phyloP scores from a whole-genome alignment of 2,329 filamentous ascomycete genomes.

The Fusarium torulosum region DNA sequence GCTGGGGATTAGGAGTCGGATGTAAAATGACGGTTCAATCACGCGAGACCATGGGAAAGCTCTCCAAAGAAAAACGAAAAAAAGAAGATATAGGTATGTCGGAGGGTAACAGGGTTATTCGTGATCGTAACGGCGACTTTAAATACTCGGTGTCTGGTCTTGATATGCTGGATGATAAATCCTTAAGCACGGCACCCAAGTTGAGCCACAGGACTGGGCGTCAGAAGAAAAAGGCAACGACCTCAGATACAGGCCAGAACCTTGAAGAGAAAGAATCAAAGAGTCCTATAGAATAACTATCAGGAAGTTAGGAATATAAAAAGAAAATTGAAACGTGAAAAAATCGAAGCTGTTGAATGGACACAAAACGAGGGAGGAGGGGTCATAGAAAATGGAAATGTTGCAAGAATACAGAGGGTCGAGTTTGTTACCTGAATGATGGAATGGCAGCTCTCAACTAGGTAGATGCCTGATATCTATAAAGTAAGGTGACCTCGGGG shows the following conservation, averaged over 20 bases:
- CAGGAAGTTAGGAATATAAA: background rate
- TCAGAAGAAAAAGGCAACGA: background rate
- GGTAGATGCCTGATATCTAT: background rate
- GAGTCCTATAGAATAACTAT: background rate
- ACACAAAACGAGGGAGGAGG: conserved; percentile 13
- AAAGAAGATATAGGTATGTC: background rate
- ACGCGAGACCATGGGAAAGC: conserved; percentile 12
- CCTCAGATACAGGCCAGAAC: background rate
- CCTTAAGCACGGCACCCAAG: conserved; percentile 3
- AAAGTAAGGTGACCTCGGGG: background rate
- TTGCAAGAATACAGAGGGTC: conserved; percentile 14
- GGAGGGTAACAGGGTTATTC: background rate
- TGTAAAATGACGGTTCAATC: conserved; percentile 13
- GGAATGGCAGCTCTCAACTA: background rate
- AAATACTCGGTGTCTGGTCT: conserved; percentile 1
- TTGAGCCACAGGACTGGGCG: background rate
- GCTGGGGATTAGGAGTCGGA: conserved; percentile 11
- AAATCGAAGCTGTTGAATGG: background rate
- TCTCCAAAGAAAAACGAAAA: background rate
- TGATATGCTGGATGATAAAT: conserved; percentile 3
- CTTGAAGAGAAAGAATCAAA: background rate
- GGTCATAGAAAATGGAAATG: conserved; percentile 9
- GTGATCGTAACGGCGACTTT: conserved; percentile 9
- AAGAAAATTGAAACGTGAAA: background rate
- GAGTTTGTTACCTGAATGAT: conserved; percentile 18